A percentile compares a stretch with the other conserved stretches of the same genome.
Evolutionary conservation across 805 yeast species (phyloP).

Genomic region (Diddensiella caesifluorescens): DNA sequence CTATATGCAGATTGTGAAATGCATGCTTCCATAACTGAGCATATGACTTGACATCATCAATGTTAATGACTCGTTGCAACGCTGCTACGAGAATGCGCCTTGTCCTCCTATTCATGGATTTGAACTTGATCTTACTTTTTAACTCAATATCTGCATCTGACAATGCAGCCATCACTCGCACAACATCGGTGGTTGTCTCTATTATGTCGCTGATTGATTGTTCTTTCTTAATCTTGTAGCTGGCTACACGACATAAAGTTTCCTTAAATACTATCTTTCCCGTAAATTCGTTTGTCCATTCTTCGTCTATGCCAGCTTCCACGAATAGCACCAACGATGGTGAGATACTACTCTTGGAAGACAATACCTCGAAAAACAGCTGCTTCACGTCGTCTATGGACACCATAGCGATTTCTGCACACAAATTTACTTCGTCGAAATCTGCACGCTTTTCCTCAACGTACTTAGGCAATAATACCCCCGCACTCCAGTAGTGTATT

Average conservation of each 20-base stretch:
- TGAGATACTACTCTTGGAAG: slow-evolving; percentile 9
- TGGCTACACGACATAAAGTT: slow-evolving; percentile 7
- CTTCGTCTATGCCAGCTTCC: slow-evolving; percentile 1
- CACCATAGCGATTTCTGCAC: not conserved
- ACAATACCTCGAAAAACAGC: slow-evolving; percentile 1
- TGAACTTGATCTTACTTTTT: slow-evolving; percentile 5
- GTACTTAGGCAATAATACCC: not conserved
- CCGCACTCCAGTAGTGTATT: slow-evolving; percentile 3
- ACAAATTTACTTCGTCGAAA: not conserved
- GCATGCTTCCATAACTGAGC: slow-evolving; percentile 10
- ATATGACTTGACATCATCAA: slow-evolving; percentile 5
- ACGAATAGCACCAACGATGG: slow-evolving; percentile 1
- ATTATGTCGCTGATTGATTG: slow-evolving; percentile 1
- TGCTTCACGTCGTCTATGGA: slow-evolving; percentile 2
- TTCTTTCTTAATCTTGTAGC: not conserved
- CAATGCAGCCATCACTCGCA: slow-evolving; percentile 9
- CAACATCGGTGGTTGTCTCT: slow-evolving; percentile 5
- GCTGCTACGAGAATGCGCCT: slow-evolving; percentile 7
- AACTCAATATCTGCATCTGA: slow-evolving; percentile 10
- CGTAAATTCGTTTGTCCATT: slow-evolving; percentile 6
- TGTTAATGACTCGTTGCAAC: slow-evolving; percentile 7
- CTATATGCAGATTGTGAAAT: slow-evolving; percentile 11
- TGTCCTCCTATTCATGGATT: slow-evolving; percentile 6
- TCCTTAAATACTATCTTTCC: slow-evolving; percentile 9
- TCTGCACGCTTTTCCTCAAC: not conserved